These are phyloP conservation scores for Candida ovalis DNA, from an alignment of 805 yeast genomes.

Conservation along the genomic window DNA sequence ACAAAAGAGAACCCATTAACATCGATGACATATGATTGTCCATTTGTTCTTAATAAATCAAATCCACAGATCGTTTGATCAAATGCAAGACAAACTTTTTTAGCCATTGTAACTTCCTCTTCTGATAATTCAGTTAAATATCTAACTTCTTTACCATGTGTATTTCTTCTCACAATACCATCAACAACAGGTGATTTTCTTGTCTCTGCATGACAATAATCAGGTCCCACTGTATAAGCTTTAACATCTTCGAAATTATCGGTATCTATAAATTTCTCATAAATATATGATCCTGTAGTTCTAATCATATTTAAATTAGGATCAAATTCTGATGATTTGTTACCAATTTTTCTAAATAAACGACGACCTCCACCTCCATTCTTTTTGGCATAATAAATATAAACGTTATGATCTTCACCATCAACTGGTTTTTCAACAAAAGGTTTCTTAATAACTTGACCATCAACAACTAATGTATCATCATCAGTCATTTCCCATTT, in stretches of 20 bases:
- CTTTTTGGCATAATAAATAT: constrained; percentile 80
- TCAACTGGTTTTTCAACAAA: constrained; percentile 98
- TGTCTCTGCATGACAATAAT: constrained; percentile 95
- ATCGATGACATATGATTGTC: constrained; percentile 88
- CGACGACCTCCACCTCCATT: constrained; percentile 98
- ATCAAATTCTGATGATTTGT: constrained; percentile 94
- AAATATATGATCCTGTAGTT: constrained; percentile 85
- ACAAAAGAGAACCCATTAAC: constrained; percentile 98
- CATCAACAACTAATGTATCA: constrained; percentile 76
- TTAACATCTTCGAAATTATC: constrained; percentile 98
- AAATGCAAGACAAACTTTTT: constrained; percentile 67
- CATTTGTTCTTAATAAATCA: constrained; percentile 85
- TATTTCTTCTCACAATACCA: constrained; percentile 94
- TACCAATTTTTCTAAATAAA: constrained; percentile 91
- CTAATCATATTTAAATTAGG: constrained; percentile 71
- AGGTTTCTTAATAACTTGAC: constrained; percentile 73
- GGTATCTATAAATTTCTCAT: constrained; percentile 95
- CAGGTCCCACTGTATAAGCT: constrained; percentile 93
- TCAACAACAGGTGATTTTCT: constrained; percentile 99
- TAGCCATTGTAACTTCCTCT: constrained; percentile 79
- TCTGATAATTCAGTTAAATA: constrained; percentile 76
- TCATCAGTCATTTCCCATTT: constrained; percentile 86
- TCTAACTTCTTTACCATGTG: constrained; percentile 95
- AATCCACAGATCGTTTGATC: constrained; percentile 97
- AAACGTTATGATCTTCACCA: constrained; percentile 97